Evolutionary conservation across 495 filamentous ascomycete species (phyloP).

Genomic region (Annulohypoxylon moriforme): DNA sequence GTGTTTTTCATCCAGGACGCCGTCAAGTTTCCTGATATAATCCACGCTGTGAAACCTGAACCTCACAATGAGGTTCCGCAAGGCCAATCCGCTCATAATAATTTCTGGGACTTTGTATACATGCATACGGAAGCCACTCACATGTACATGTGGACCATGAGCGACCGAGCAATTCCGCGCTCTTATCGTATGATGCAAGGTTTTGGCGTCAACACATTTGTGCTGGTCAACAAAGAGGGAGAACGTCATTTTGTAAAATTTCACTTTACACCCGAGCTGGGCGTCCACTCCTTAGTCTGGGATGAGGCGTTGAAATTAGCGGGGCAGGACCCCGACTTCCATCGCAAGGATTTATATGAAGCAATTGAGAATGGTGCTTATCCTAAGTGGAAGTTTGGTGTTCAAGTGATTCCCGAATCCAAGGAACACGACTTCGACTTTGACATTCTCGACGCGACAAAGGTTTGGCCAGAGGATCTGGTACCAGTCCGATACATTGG

Average conservation of each 20-base stretch:
- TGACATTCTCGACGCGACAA: conserved; percentile 91
- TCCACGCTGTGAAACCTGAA: conserved; percentile 85
- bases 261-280: conserved; percentile 78
- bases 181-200: conserved; percentile 93
- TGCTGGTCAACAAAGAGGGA: conserved; percentile 75
- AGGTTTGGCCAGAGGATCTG: conserved; percentile 88
- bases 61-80: conserved; percentile 78
- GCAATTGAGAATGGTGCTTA: conserved; percentile 81
- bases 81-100: conserved; percentile 72
- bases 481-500: conserved; percentile 85
- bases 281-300: conserved; percentile 87
- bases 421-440: conserved; percentile 87
- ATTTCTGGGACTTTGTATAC: conserved; percentile 71
- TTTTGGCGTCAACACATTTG: conserved; percentile 89
- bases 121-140: conserved; percentile 81
- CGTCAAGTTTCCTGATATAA: conserved; percentile 79
- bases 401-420: conserved; percentile 78
- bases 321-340: conserved; percentile 89
- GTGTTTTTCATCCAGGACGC: conserved; percentile 79
- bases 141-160: conserved; percentile 87
- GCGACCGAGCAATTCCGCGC: conserved; percentile 81
- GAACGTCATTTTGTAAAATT: conserved; percentile 87
- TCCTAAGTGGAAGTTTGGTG: conserved; percentile 86
- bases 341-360: conserved; percentile 82
- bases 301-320: conserved; percentile 86